Percentiles rank a stretch among this genome's conserved stretches.
Conservation (phyloP, 306 rosid genomes). For the Fragaria ananassa region DNA sequence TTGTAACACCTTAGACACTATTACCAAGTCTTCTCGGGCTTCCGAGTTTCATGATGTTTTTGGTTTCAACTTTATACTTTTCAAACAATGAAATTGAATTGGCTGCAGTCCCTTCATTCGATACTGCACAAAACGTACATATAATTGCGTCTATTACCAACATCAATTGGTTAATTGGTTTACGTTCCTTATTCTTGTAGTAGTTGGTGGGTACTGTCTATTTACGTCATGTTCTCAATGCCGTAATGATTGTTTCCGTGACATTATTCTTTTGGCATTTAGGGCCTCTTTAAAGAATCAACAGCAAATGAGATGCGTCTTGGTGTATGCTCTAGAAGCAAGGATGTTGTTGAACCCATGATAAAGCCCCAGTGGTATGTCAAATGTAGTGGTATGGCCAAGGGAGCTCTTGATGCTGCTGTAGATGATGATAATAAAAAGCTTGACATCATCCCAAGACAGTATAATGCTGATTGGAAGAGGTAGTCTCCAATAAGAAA, state of each 20-base stretch:
- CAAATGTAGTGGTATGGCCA: conserved; percentile 61
- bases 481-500: conserved; percentile 35
- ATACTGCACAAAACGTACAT: neutral
- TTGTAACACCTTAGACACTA: neutral
- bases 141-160: neutral
- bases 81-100: neutral
- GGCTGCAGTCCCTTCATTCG: neutral
- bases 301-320: conserved; percentile 92
- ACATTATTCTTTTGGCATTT: conserved; percentile 27
- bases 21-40: neutral
- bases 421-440: conserved; percentile 53
- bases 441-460: conserved; percentile 74
- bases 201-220: conserved; percentile 9
- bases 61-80: neutral
- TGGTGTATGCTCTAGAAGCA: conserved; percentile 85
- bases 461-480: conserved; percentile 87
- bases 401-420: conserved; percentile 72
- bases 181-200: neutral
- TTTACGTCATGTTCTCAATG: neutral
- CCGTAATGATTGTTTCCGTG: conserved; percentile 4
- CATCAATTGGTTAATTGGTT: neutral
- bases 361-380: conserved; percentile 97
- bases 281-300: conserved; percentile 86
- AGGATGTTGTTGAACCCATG: conserved; percentile 92
- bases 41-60: neutral